Base-by-base conservation (phyloP, 2,329 filamentous ascomycete genomes). In the Volutella citrinella region DNA sequence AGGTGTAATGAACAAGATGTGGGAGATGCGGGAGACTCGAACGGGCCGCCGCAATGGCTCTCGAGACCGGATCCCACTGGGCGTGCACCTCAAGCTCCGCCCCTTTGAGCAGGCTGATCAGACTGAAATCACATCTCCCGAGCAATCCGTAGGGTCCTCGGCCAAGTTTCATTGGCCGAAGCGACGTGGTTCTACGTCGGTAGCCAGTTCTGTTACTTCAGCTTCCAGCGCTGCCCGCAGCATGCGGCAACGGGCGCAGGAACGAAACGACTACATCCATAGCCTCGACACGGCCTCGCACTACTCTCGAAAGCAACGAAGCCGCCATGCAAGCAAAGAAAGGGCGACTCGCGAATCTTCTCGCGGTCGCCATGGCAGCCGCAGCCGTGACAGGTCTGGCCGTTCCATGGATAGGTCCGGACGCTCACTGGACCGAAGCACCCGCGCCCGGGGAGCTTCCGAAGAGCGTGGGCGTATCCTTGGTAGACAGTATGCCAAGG, bases 201-300 rank as follows among this genome's bases (percentile, higher is more conserved):
- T 78, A 5, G 60, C 74, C 5, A 75, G 77, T 47, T 78, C 76
- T 6, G 64, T 76, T 19, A 76, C 76, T 3, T 79, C 77, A 15
- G 64, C 63, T 19, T 78, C 74, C 0, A 77, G 72, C 33, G 63
- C 69, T 17, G 65, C 65, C 13, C 65, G 70, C 37, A 72, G 69
- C 48, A 54, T 75, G 43, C 68, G 79, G 10, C 72, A 65, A 32
- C 45, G 46, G 43, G 67, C 60, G 30, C 76, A 80, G 42, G 87
- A 79, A 45, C 75, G 87, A 21, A 86, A 94, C 48, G 82, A 90
- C 44, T 94, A 93, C 55, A 90, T 95, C 45, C 87, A 81, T 62
- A 93, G 87, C 55, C 65, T 95, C 2, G 88, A 95, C 20, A 77
- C 87, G 31, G 86, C 87, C 9, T 80, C 80, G 36, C 75, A 79